Percentiles rank a stretch among this genome's conserved stretches.
Evolutionary conservation across 352 stramenopile genomes (phyloP).

Genomic region (Globisporangium cederbergense): DNA sequence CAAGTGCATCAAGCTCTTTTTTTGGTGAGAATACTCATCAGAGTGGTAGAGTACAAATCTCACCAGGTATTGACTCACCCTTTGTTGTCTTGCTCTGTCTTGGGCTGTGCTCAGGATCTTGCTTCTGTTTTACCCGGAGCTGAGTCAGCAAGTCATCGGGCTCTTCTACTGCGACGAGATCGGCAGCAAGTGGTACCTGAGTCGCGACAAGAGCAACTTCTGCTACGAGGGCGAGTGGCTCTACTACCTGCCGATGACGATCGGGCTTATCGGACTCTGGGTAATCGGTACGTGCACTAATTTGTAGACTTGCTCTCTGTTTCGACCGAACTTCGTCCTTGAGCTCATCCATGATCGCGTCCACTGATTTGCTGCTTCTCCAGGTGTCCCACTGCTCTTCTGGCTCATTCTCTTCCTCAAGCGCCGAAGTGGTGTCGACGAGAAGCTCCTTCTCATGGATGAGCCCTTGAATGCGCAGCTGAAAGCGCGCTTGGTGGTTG

Average conservation of each 20-base stretch:
- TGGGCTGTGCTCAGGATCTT: slow-evolving; percentile 35
- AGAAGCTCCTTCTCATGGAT: slow-evolving; percentile 45
- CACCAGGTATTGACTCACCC: no score
- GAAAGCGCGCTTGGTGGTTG: slow-evolving; percentile 41
- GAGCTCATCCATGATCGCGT: not conserved
- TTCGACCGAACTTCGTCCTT: not conserved
- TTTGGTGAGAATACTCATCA: slow-evolving; percentile 33
- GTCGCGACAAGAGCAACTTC: slow-evolving; percentile 46
- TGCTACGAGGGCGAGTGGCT: slow-evolving; percentile 61
- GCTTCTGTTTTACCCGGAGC: slow-evolving; percentile 65
- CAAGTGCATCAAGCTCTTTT: slow-evolving; percentile 74
- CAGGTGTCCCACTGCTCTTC: slow-evolving; percentile 68
- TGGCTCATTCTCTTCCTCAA: slow-evolving; percentile 64
- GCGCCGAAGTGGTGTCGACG: slow-evolving; percentile 39
- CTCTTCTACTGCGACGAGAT: slow-evolving; percentile 81
- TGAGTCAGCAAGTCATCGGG: slow-evolving; percentile 63
- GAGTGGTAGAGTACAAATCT: no score
- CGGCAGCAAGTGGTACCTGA: slow-evolving; percentile 56
- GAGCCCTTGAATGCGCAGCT: slow-evolving; percentile 31
- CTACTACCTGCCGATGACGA: slow-evolving; percentile 50
- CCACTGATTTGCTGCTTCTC: no score
- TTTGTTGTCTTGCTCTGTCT: not conserved
- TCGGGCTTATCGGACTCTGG: slow-evolving; percentile 47
- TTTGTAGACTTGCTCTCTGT: not conserved
- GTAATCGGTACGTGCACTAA: slow-evolving; percentile 39